phyloP scores from a whole-genome alignment of 2,329 filamentous ascomycete species.

The Peltaster fructicola region DNA sequence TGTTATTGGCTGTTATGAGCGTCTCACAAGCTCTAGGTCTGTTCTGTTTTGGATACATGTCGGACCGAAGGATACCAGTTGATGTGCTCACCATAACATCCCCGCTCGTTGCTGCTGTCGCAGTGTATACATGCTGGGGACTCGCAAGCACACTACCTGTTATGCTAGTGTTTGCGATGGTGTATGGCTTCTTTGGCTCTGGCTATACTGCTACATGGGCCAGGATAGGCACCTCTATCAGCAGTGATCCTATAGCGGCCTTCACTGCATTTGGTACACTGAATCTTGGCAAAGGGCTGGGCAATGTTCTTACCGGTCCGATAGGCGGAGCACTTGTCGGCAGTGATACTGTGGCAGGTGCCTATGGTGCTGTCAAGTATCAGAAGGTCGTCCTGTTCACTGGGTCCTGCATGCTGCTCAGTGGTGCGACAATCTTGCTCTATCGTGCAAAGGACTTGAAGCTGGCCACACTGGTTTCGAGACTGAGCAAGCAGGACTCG shows the following conservation, averaged over 20 bases:
- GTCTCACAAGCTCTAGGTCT: conserved; percentile 20
- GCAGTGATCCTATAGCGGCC: conserved; percentile 8
- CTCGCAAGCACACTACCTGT: conserved; percentile 20
- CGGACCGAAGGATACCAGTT: conserved; percentile 20
- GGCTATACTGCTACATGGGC: conserved; percentile 22
- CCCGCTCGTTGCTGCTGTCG: conserved; percentile 23
- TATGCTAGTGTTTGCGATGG: conserved; percentile 24
- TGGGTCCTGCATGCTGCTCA: conserved; percentile 8
- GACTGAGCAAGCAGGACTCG: too few relatives aligned
- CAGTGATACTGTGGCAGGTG: neutral
- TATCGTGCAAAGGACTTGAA: too few relatives aligned
- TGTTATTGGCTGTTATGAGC: conserved; percentile 21
- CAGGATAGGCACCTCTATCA: conserved; percentile 12
- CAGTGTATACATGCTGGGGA: conserved; percentile 31
- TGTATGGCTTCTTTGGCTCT: conserved; percentile 29
- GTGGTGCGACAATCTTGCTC: too few relatives aligned
- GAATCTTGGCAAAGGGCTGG: conserved; percentile 13
- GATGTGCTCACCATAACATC: conserved; percentile 19
- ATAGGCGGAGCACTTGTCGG: conserved; percentile 10
- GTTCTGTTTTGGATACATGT: conserved; percentile 19
- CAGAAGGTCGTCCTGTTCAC: conserved; percentile 9
- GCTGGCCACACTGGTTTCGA: too few relatives aligned
- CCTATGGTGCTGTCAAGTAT: conserved; percentile 8
- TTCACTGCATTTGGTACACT: conserved; percentile 11
- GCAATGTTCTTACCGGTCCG: conserved; percentile 13